phyloP scores from a whole-genome alignment of 2,329 filamentous ascomycete species.

The Graphilbum fragrans region DNA sequence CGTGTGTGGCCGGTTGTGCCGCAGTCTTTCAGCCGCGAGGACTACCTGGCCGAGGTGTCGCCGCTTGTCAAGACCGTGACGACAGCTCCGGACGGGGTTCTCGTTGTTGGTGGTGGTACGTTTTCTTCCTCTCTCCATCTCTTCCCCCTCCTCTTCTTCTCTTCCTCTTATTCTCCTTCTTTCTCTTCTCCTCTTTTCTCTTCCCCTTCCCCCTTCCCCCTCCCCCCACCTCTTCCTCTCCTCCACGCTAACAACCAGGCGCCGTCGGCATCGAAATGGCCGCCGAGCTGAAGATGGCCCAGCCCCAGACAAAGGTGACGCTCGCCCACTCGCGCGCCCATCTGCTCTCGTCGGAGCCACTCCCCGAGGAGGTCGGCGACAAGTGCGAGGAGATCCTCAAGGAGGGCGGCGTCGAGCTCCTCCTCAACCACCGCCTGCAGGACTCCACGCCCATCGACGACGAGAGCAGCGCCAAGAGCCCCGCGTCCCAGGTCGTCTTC shows the following conservation, averaged over 20 bases:
- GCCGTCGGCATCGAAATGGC: slow-evolving; percentile 38
- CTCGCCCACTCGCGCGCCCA: slow-evolving; percentile 61
- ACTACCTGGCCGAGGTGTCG: slow-evolving; percentile 50
- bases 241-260: neutral
- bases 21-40: slow-evolving; percentile 46
- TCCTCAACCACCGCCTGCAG: slow-evolving; percentile 48
- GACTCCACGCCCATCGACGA: slow-evolving; percentile 31
- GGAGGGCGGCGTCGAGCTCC: slow-evolving; percentile 51
- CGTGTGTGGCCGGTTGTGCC: slow-evolving; percentile 64
- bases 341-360: slow-evolving; percentile 60
- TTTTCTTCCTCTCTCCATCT: slow-evolving; percentile 21
- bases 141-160: too few relatives aligned
- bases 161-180: too few relatives aligned
- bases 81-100: slow-evolving; percentile 43
- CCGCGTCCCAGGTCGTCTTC: slow-evolving; percentile 39
- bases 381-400: slow-evolving; percentile 43
- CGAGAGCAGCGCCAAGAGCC: slow-evolving; percentile 9
- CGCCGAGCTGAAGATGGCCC: slow-evolving; percentile 58
- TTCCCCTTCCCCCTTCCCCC: too few relatives aligned
- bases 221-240: slow-evolving; percentile 1
- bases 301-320: slow-evolving; percentile 54
- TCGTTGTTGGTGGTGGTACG: slow-evolving; percentile 57
- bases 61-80: slow-evolving; percentile 44
- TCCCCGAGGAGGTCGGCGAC: slow-evolving; percentile 59
- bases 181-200: too few relatives aligned